These are phyloP conservation scores for Saccharomyces hybrid DNA, from an alignment of 1,139 yeast species.

Conservation along the genomic window DNA sequence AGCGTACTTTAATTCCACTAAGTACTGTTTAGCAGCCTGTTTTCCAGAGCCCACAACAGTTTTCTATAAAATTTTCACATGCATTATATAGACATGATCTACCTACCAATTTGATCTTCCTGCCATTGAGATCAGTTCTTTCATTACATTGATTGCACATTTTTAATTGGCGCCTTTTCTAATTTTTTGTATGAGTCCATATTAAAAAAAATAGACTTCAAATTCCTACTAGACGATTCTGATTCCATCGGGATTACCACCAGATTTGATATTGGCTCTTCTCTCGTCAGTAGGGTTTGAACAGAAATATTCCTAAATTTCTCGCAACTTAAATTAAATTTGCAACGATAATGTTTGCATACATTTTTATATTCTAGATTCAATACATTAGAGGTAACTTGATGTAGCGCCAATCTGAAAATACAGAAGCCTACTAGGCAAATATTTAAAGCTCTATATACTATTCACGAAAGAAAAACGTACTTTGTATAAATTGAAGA, in stretches of 20 bases:
- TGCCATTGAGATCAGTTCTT: conserved; percentile 69
- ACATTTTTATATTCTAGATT: neutral
- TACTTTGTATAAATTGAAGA: neutral
- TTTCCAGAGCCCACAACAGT: neutral
- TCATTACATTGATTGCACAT: neutral
- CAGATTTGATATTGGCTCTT: neutral
- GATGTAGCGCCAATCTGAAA: neutral
- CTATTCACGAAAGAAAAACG: neutral
- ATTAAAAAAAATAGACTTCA: neutral
- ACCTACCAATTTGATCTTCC: conserved; percentile 81
- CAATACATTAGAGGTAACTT: neutral
- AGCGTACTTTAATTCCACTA: neutral
- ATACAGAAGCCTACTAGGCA: neutral
- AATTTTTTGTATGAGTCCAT: neutral
- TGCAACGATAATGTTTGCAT: neutral
- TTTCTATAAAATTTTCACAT: conserved; percentile 57
- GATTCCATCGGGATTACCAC: neutral
- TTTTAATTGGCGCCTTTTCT: neutral
- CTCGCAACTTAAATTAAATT: neutral
- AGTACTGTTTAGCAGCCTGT: neutral
- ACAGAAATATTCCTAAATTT: neutral
- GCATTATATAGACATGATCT: conserved; percentile 82
- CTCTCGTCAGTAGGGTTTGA: neutral
- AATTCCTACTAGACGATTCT: neutral
- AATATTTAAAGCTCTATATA: neutral